Conservation (phyloP, 257 asterid genomes). For the Pogostemon cablin region DNA sequence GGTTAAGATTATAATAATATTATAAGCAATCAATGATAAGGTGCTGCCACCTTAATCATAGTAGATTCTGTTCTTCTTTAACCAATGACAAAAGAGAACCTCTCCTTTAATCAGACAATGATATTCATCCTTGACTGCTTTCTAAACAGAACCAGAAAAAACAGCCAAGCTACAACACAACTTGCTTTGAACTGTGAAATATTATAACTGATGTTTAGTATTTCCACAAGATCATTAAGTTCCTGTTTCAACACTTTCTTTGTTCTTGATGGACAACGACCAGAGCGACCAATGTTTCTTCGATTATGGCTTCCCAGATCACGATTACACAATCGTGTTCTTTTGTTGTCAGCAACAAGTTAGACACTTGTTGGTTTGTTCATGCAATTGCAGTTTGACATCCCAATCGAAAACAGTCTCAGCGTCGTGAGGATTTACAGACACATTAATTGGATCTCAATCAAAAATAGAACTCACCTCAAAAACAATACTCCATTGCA, state of each 20-base stretch:
- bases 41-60: conserved; percentile 41
- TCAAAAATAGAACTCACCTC: not conserved
- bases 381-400: not conserved
- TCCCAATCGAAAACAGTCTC: not conserved
- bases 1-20: conserved; percentile 8
- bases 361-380: not conserved
- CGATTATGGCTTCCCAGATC: no score
- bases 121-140: conserved; percentile 53
- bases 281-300: no score
- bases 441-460: not conserved
- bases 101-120: conserved; percentile 39
- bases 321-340: not conserved
- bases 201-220: not conserved
- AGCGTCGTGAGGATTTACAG: not conserved
- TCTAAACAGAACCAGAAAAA: conserved; percentile 23
- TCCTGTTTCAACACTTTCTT: conserved; percentile 14
- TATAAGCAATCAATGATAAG: conserved; percentile 38
- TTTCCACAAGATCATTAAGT: conserved; percentile 12
- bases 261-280: not conserved
- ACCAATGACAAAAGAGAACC: conserved; percentile 50
- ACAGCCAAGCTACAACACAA: not conserved
- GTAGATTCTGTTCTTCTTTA: conserved; percentile 42
- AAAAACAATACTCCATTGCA: conserved; percentile 23
- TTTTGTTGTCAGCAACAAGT: no score
- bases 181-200: no score